phyloP scores from a whole-genome alignment of 176 grass and related monocot species.

The Triticum urartu region DNA sequence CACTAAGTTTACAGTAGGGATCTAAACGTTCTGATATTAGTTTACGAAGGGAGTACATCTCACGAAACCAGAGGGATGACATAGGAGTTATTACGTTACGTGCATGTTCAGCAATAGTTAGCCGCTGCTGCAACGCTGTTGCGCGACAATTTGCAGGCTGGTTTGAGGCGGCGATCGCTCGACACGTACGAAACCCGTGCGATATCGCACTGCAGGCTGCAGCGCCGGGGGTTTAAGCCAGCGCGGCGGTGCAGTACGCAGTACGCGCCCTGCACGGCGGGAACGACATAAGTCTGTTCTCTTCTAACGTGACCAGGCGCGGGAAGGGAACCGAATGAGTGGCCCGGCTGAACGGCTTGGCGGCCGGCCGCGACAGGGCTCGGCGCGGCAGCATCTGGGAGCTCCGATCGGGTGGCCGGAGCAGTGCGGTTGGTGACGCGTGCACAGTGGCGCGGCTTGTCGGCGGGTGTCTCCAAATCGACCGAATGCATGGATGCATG shows the following conservation, averaged over 20 bases:
- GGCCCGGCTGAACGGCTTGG: not conserved
- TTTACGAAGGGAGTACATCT: too few species aligned
- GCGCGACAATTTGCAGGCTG: not conserved
- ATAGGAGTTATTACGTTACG: not conserved
- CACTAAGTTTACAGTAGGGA: too few species aligned
- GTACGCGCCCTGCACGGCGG: not conserved
- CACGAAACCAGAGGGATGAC: not conserved
- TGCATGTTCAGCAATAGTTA: not conserved
- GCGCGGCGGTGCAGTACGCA: not conserved
- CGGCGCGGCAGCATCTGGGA: not conserved
- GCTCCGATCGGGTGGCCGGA: not conserved
- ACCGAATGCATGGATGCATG: not conserved
- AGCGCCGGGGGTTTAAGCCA: not conserved
- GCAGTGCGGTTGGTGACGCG: not conserved
- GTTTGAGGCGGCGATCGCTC: not conserved
- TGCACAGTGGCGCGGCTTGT: conserved; percentile 12
- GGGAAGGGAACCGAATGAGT: not conserved
- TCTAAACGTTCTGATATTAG: too few species aligned
- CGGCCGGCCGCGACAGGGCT: too few species aligned
- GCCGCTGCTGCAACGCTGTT: not conserved
- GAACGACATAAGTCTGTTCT: conserved; percentile 37
- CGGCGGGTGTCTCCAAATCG: not conserved
- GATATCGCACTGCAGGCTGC: not conserved
- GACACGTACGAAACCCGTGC: not conserved
- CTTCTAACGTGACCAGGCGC: not conserved